A percentile compares a stretch with the other conserved stretches of the same genome.
phyloP scores from a whole-genome alignment of 2,329 filamentous ascomycete genomes.

The Teratosphaeria gauchensis region DNA sequence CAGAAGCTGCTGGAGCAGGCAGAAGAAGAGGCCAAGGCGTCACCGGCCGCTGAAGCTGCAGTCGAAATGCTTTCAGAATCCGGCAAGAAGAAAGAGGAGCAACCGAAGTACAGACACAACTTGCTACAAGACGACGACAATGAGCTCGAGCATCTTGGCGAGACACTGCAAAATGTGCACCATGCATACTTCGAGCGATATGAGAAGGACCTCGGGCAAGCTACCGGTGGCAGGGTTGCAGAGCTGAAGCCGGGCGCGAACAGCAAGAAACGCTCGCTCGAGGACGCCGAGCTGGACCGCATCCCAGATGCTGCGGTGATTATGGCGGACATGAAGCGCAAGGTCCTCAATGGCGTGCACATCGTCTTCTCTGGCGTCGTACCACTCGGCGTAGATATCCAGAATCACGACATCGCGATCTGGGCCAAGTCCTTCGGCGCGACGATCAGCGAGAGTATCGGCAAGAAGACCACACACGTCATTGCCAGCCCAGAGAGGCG shows the following conservation, averaged over 20 bases:
- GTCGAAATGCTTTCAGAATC: constrained; percentile 24
- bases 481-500: constrained; percentile 62
- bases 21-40: constrained; percentile 53
- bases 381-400: constrained; percentile 66
- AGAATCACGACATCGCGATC: constrained; percentile 68
- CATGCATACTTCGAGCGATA: constrained; percentile 74
- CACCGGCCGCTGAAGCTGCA: constrained; percentile 39
- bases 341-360: constrained; percentile 62
- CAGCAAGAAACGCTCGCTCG: constrained; percentile 38
- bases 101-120: constrained; percentile 53
- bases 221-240: constrained; percentile 34
- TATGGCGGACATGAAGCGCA: constrained; percentile 71
- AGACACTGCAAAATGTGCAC: constrained; percentile 68
- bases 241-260: constrained; percentile 42
- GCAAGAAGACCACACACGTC: constrained; percentile 53
- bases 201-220: constrained; percentile 42
- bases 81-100: constrained; percentile 23
- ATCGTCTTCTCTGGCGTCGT: constrained; percentile 89
- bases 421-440: constrained; percentile 85
- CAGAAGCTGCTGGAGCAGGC: constrained; percentile 66
- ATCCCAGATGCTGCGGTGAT: constrained; percentile 80
- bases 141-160: constrained; percentile 68
- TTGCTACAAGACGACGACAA: constrained; percentile 80
- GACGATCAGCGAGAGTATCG: constrained; percentile 50
- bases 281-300: constrained; percentile 39